Evolutionary conservation across 139 green algal species (phyloP).

Genomic region (Closterium sp.): DNA sequence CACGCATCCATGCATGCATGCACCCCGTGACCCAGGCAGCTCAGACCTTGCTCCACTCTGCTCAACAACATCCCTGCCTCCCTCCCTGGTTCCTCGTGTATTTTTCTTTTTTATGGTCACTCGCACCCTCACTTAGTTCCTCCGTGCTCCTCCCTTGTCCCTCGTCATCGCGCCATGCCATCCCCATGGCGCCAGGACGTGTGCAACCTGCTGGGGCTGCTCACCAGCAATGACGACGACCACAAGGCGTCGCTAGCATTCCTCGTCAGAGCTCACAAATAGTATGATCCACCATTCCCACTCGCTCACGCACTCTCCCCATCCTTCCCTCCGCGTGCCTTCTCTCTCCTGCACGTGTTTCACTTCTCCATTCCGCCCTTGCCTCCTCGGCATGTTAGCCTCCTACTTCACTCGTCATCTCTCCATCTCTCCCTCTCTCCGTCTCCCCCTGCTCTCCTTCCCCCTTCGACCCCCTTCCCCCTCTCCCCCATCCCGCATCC

Average conservation of each 20-base stretch:
- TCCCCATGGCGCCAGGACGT: not conserved
- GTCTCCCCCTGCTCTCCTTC: not conserved
- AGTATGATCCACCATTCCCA: not conserved
- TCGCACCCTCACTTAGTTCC: not conserved
- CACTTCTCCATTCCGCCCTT: no score
- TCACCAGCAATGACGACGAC: not conserved
- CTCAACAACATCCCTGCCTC: not conserved
- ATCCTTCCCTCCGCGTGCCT: no score
- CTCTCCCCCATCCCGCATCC: not conserved
- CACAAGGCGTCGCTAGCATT: not conserved
- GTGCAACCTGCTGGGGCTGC: not conserved
- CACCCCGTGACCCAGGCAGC: not conserved
- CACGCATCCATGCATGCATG: not conserved
- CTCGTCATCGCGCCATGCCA: not conserved
- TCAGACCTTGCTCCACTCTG: not conserved
- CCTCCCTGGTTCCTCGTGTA: not conserved
- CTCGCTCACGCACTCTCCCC: not conserved
- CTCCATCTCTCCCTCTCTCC: no score
- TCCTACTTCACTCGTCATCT: no score
- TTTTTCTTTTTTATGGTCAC: not conserved
- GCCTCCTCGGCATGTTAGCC: no score
- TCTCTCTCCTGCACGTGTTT: no score
- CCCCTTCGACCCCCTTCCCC: not conserved
- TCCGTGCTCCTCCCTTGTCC: not conserved
- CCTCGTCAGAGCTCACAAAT: not conserved